Conservation (phyloP, 495 filamentous ascomycete species). For the Parathielavia hyrcaniae region DNA sequence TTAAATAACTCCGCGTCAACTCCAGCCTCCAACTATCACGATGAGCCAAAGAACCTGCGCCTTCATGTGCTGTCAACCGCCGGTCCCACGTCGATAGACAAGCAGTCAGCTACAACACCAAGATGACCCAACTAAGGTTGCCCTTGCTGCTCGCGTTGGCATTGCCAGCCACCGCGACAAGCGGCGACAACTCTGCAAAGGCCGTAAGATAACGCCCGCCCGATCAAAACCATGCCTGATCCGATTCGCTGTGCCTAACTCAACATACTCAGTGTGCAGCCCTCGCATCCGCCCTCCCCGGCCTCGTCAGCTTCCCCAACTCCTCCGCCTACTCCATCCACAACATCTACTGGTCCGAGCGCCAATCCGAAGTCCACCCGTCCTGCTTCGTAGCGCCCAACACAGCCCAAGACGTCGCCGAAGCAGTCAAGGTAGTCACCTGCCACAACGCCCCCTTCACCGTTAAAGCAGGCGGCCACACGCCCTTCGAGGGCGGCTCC, state of each 20-base stretch:
- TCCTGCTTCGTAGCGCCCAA: constrained; percentile 41
- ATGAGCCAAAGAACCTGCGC: too few relatives aligned
- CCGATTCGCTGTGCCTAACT: too few relatives aligned
- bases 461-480: constrained; percentile 50
- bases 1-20: too few relatives aligned
- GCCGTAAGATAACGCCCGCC: neutral
- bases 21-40: too few relatives aligned
- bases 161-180: too few relatives aligned
- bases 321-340: constrained; percentile 15
- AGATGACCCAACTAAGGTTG: too few relatives aligned
- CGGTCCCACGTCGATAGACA: too few relatives aligned
- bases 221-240: neutral
- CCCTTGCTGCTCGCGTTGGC: too few relatives aligned
- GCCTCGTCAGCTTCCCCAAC: constrained; percentile 21
- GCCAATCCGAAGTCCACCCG: constrained; percentile 32
- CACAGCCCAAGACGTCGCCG: constrained; percentile 36
- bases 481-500: constrained; percentile 42
- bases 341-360: constrained; percentile 48
- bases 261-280: constrained; percentile 14
- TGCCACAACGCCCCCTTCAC: constrained; percentile 40
- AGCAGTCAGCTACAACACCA: too few relatives aligned
- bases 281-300: constrained; percentile 20
- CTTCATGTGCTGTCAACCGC: too few relatives aligned
- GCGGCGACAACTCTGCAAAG: neutral
- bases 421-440: constrained; percentile 31